Evolutionary conservation across 768 basidiomycete genomes (phyloP), one percentile per base, ranked within the genome.

Genomic region (Naganishia kalamii): DNA sequence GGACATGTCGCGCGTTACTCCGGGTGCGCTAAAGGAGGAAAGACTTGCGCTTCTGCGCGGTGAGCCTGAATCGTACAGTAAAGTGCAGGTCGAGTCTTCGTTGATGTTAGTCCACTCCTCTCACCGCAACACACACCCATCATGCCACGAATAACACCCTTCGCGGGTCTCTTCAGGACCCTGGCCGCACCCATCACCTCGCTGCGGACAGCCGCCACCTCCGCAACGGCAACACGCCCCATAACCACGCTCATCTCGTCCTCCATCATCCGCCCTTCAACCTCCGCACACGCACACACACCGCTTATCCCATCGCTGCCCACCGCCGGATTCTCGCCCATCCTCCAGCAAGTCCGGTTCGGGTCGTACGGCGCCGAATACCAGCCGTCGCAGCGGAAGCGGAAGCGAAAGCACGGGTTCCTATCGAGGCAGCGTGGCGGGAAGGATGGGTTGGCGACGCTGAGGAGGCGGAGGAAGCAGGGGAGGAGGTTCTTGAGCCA

Each of bases 361-460:
- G 81, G 81, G 32, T 83, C 87, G 30, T 84, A 85, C 47, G 93
- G 93, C 47, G 84, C 85, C n/a, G 90, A 93, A 79, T 98, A 97
- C 72, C 93, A 97, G 76, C 93, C 93, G n/a, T 91, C 89, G 0
- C 92, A 94, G 78, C 84, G 92, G 44, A 89, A 89, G 74, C 81
- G 93, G 70, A 98, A 98, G 81, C 83, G 91, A 71, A 91, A 88
- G 75, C 89, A 90, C 74, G 93, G 93, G 6, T 98, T 94, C 78
- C 83, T 98, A 35, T 84, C 87, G 0, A 80, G 92, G 65, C 85
- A 87, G 77, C 83, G 83, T 70, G 84, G 82, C 10, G 71, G 71
- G 30, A 72, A 83, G 25, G 81, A 84, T 37, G 92, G 91, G 2
- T 84, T 87, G 69, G 89, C 84, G 71, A 84, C 90, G 46, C 80